Evolutionary conservation across 2,329 filamentous ascomycete species (phyloP), one percentile per base, ranked within the genome.

Genomic region (Chaetomium sp.): DNA sequence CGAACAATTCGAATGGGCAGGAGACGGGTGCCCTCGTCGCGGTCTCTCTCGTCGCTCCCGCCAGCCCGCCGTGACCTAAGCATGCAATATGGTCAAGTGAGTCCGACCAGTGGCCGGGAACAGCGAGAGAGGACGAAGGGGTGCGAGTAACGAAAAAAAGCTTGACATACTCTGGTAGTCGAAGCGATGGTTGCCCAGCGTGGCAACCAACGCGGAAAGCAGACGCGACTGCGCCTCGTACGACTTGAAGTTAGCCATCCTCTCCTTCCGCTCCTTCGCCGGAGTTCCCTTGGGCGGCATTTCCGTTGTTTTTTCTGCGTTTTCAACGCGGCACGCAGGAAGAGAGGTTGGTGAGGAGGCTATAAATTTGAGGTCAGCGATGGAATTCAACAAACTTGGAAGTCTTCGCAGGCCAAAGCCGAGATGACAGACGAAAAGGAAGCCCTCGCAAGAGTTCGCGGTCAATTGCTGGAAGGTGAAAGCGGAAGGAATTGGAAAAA

Each of bases 191-290:
- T 35, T 53, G 0, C 78, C 77, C 61, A 85, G 80, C 2, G 85
- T 84, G 0, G 86, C 87, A 0, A 89, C 76, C 27, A 89, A 82
- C 5, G 87, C 86, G 1, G 85, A 82, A 2, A 89, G 78, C 42
- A 89, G 82, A 54, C 87, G 85, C 23, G 82, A 81, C 68, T 86
- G 84, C 0, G 83, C 79, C 73, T 89, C 86, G 72, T 86, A 87
- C 2, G 79, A 80, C 67, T 82, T 84, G 77, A 87, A 89, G 69
- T 86, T 87, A 16, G 83, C 79, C n/a, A 55, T 10, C 50, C 42
- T n/a, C 57, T 56, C 51, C 27, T 56, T 58, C 9, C 23, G n/a
- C 12, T 50, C 31, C 10, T 55, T 61, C 29, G 19, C 50, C 50
- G 50, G 50, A 8, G 50, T 53, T 27, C 27, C 50, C 13, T 51